Evolutionary conservation across 306 rosid species (phyloP).

Genomic region (Cicer chorassanicum): DNA sequence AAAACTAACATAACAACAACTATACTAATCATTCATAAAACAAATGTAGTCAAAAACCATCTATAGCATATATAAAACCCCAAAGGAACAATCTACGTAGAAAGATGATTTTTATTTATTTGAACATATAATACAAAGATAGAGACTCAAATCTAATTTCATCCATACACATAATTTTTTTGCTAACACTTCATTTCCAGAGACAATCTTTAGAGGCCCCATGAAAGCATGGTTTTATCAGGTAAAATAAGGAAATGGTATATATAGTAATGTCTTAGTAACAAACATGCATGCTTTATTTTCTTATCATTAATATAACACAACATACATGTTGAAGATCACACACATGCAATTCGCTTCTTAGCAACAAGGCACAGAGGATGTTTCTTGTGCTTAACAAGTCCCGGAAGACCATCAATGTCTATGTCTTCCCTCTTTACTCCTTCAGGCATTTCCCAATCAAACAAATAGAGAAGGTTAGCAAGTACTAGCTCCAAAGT

Average conservation of each 20-base stretch:
- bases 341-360: background rate
- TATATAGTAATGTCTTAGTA: background rate
- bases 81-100: background rate
- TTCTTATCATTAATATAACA: background rate
- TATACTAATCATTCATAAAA: too few species aligned
- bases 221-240: too few species aligned
- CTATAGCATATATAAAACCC: too few species aligned
- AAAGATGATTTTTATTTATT: background rate
- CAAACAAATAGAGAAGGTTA: slow-evolving; percentile 16
- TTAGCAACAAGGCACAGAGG: slow-evolving; percentile 20
- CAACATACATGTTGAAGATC: background rate
- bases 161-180: background rate
- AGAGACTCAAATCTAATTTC: background rate
- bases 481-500: slow-evolving; percentile 8
- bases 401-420: slow-evolving; percentile 9
- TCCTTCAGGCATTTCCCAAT: slow-evolving; percentile 32
- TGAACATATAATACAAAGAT: slow-evolving; percentile 3
- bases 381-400: slow-evolving; percentile 17
- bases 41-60: too few species aligned
- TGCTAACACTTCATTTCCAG: too few species aligned
- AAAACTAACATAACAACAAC: too few species aligned
- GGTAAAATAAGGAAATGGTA: background rate
- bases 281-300: background rate
- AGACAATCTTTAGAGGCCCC: too few species aligned
- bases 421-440: slow-evolving; percentile 1